phyloP scores from a whole-genome alignment of 257 asterid species.

The Penstemon davidsonii region DNA sequence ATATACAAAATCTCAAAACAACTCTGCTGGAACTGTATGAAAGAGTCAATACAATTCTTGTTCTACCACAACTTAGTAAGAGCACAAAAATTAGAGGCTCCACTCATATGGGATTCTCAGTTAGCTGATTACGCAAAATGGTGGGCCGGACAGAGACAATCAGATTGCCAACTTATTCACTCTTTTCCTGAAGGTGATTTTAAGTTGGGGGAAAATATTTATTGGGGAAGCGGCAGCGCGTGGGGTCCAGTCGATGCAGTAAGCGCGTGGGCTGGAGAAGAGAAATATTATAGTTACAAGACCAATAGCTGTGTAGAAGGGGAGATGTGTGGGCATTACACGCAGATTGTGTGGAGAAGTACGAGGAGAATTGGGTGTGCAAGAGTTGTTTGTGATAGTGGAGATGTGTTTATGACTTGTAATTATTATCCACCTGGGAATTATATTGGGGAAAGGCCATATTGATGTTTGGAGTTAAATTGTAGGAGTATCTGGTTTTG shows the following conservation, averaged over 20 bases:
- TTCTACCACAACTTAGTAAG: constrained; percentile 67
- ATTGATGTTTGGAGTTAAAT: constrained; percentile 26
- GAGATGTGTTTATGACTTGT: constrained; percentile 80
- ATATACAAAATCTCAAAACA: constrained; percentile 49
- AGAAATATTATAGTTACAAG: constrained; percentile 51
- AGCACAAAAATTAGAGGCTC: constrained; percentile 56
- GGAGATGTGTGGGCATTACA: constrained; percentile 71
- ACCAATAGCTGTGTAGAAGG: constrained; percentile 55
- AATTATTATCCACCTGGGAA: constrained; percentile 79
- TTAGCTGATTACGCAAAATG: constrained; percentile 55
- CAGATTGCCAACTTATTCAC: constrained; percentile 49
- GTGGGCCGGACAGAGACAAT: constrained; percentile 67
- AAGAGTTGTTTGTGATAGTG: constrained; percentile 56
- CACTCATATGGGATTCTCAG: constrained; percentile 61
- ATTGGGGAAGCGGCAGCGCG: constrained; percentile 65
- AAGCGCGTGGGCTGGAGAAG: constrained; percentile 68
- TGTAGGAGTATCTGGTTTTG: too few relatives aligned
- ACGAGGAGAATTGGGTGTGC: constrained; percentile 66
- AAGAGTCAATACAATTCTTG: constrained; percentile 56
- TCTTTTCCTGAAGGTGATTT: constrained; percentile 67
- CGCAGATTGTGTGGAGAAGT: constrained; percentile 75
- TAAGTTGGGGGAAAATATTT: constrained; percentile 69
- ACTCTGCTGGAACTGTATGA: constrained; percentile 58
- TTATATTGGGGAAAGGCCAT: constrained; percentile 62
- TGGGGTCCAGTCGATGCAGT: constrained; percentile 77